These are phyloP conservation scores for Populus davidiana DNA, from an alignment of 345 rosid species.

Conservation along the genomic window DNA sequence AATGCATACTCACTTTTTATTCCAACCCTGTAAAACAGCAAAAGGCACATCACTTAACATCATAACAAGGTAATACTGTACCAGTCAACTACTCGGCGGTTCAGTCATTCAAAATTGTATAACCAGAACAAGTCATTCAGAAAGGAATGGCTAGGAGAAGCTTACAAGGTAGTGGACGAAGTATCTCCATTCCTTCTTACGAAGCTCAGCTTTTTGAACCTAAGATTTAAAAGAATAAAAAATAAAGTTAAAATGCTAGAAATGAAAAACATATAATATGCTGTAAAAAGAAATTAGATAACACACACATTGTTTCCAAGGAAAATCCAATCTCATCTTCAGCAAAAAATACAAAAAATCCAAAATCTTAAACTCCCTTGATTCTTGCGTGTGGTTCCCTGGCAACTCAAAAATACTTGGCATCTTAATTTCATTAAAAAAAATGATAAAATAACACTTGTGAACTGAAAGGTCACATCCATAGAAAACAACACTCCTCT, in stretches of 20 bases:
- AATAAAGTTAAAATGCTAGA: background rate
- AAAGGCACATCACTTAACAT: slow-evolving; percentile 26
- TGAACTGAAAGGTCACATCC: background rate
- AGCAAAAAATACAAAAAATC: slow-evolving; percentile 10
- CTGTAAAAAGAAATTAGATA: background rate
- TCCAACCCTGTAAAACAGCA: slow-evolving; percentile 86
- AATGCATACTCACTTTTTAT: slow-evolving; percentile 77
- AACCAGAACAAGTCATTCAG: background rate
- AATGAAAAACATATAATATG: background rate
- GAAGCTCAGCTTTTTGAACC: slow-evolving; percentile 85
- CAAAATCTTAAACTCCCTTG: background rate
- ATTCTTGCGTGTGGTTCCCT: background rate
- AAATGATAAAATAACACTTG: background rate
- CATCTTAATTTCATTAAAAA: background rate
- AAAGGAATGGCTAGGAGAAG: background rate
- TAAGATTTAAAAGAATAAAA: slow-evolving; percentile 20
- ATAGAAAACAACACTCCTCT: background rate
- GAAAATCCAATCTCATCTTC: background rate
- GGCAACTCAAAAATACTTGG: background rate
- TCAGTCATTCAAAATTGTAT: slow-evolving; percentile 4
- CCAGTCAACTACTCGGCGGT: slow-evolving; percentile 3
- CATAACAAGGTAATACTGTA: slow-evolving; percentile 9
- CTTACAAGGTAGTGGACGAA: slow-evolving; percentile 97
- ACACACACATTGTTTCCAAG: background rate
- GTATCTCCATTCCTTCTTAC: slow-evolving; percentile 92